phyloP scores from a whole-genome alignment of 1,284 basidiomycete species.

The Moesziomyces globuligerus region DNA sequence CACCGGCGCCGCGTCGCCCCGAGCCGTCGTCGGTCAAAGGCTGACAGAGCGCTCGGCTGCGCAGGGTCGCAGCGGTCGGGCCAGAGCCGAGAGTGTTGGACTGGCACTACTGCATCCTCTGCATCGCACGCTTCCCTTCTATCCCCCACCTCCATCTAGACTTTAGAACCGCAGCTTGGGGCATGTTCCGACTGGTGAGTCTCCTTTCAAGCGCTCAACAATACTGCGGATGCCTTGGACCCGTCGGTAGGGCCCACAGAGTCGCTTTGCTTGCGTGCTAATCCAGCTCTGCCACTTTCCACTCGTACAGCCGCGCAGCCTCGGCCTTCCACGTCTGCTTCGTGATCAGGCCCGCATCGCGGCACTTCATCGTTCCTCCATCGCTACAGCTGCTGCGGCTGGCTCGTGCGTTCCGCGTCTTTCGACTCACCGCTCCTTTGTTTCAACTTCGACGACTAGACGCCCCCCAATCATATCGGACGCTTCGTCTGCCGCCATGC shows the following conservation, averaged over 20 bases:
- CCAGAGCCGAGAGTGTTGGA: background rate
- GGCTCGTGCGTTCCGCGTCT: background rate
- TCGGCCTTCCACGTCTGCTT: constrained; percentile 37
- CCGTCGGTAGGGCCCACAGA: too few relatives aligned
- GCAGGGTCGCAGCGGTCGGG: background rate
- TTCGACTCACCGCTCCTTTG: constrained; percentile 3
- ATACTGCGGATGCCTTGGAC: too few relatives aligned
- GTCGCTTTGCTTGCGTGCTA: background rate
- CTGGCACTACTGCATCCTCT: background rate
- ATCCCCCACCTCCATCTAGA: background rate
- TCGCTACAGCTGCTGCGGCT: constrained; percentile 1
- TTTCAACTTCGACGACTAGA: constrained; percentile 1
- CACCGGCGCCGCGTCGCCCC: too few relatives aligned
- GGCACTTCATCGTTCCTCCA: constrained; percentile 12
- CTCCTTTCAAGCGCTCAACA: too few relatives aligned
- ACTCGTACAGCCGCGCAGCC: constrained; percentile 22
- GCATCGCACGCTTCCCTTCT: background rate
- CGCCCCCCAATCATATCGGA: constrained; percentile 14
- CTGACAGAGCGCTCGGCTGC: too few relatives aligned
- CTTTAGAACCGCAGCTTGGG: background rate
- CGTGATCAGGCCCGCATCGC: constrained; percentile 30
- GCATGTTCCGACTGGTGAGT: background rate
- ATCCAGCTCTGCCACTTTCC: background rate
- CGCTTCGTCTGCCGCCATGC: constrained; percentile 24
- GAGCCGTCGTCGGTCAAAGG: too few relatives aligned